Evolutionary conservation across 2,329 filamentous ascomycete species (phyloP).

Genomic region (Ascochyta rabiei): DNA sequence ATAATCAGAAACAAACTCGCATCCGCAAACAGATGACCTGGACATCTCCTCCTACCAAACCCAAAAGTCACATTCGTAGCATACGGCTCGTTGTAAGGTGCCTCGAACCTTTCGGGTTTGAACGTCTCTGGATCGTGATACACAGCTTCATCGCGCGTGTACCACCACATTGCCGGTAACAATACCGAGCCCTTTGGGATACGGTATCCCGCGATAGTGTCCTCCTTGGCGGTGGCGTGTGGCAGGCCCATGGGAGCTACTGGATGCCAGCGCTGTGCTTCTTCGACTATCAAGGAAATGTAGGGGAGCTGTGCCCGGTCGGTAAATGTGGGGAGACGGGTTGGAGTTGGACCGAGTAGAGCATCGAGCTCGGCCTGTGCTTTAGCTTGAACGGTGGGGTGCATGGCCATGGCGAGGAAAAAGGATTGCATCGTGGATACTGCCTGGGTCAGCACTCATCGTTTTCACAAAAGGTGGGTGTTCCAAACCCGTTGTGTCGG

Average conservation of each 20-base stretch:
- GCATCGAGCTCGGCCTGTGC: slow-evolving; percentile 56
- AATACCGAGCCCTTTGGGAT: slow-evolving; percentile 51
- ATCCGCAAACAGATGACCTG: slow-evolving; percentile 52
- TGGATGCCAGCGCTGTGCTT: slow-evolving; percentile 53
- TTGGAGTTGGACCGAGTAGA: slow-evolving; percentile 50
- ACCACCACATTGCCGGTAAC: slow-evolving; percentile 49
- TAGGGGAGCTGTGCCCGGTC: slow-evolving; percentile 53
- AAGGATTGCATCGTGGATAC: slow-evolving; percentile 53
- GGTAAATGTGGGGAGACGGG: slow-evolving; percentile 54
- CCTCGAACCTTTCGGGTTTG: slow-evolving; percentile 53
- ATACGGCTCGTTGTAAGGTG: slow-evolving; percentile 44
- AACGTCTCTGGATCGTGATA: slow-evolving; percentile 50
- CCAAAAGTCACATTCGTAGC: slow-evolving; percentile 46
- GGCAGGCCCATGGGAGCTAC: slow-evolving; percentile 41
- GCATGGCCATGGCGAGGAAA: slow-evolving; percentile 60
- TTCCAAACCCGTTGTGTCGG: slow-evolving; percentile 49
- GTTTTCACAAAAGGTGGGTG: not conserved
- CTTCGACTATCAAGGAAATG: slow-evolving; percentile 40
- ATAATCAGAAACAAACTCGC: slow-evolving; percentile 50
- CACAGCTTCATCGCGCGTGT: slow-evolving; percentile 47
- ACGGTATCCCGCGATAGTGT: slow-evolving; percentile 45
- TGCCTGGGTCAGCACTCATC: not conserved
- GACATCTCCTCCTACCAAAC: slow-evolving; percentile 53
- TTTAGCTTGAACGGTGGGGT: slow-evolving; percentile 55
- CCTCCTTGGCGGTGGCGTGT: slow-evolving; percentile 40